Conservation (phyloP, 2,329 filamentous ascomycete genomes). For the Aspergillus felis region DNA sequence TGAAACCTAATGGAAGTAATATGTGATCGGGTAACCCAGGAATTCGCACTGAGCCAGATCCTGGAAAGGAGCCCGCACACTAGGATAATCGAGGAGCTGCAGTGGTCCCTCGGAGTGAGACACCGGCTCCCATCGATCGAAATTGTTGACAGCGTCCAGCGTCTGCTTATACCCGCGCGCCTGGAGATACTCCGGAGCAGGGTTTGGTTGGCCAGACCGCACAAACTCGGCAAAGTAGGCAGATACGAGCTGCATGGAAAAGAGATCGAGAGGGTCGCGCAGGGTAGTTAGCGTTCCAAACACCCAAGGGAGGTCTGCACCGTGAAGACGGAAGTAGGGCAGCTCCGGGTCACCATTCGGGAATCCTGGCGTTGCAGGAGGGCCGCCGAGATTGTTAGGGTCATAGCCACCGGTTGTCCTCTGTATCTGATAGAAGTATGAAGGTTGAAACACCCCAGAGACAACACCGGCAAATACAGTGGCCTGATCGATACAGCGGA, state of each 20-base stretch:
- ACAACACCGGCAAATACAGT: slow-evolving; percentile 49
- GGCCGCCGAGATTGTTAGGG: slow-evolving; percentile 49
- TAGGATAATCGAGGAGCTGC: slow-evolving; percentile 47
- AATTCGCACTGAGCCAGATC: slow-evolving; percentile 51
- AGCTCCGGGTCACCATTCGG: slow-evolving; percentile 47
- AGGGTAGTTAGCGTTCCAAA: slow-evolving; percentile 50
- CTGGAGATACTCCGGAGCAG: slow-evolving; percentile 41
- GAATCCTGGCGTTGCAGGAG: slow-evolving; percentile 34
- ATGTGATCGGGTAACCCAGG: slow-evolving; percentile 43
- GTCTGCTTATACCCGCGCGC: slow-evolving; percentile 47
- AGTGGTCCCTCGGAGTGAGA: slow-evolving; percentile 26
- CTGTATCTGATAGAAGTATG: slow-evolving; percentile 59
- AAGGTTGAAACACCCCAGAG: slow-evolving; percentile 43
- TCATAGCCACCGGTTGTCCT: slow-evolving; percentile 51
- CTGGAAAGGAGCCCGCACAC: slow-evolving; percentile 41
- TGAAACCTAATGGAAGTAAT: slow-evolving; percentile 1
- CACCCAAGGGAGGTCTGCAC: slow-evolving; percentile 51
- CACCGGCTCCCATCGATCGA: slow-evolving; percentile 18
- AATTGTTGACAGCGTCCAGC: slow-evolving; percentile 37
- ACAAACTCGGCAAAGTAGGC: slow-evolving; percentile 52
- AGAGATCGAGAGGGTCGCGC: slow-evolving; percentile 50
- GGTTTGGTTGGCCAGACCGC: slow-evolving; percentile 50
- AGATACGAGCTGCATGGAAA: slow-evolving; percentile 43
- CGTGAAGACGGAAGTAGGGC: slow-evolving; percentile 52
- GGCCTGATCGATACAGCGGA: slow-evolving; percentile 57